These are phyloP conservation scores for Candida wancherniae DNA, from an alignment of 805 yeast genomes.

Conservation along the genomic window DNA sequence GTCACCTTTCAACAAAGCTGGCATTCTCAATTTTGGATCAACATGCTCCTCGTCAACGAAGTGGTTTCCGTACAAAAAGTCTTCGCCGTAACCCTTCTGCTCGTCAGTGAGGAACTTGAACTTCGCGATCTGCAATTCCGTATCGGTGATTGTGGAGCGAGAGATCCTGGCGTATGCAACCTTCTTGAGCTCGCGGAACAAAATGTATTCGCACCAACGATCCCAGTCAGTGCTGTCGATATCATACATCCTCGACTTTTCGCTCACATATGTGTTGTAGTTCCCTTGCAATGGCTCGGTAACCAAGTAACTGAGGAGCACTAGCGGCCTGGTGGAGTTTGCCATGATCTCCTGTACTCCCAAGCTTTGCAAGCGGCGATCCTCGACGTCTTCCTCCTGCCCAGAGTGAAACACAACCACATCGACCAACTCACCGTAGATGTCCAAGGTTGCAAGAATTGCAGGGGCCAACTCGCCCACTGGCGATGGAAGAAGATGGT, in stretches of 20 bases:
- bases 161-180: slow-evolving; percentile 92
- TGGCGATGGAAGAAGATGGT: slow-evolving; percentile 91
- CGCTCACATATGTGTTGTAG: slow-evolving; percentile 86
- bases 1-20: slow-evolving; percentile 72
- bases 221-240: slow-evolving; percentile 93
- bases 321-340: slow-evolving; percentile 72
- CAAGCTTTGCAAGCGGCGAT: slow-evolving; percentile 79
- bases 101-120: slow-evolving; percentile 55
- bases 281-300: slow-evolving; percentile 85
- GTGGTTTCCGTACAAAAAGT: slow-evolving; percentile 49
- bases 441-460: slow-evolving; percentile 89
- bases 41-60: slow-evolving; percentile 54
- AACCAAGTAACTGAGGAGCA: slow-evolving; percentile 85
- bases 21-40: slow-evolving; percentile 66
- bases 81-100: slow-evolving; percentile 26
- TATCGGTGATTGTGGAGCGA: slow-evolving; percentile 91
- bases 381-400: slow-evolving; percentile 96
- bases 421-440: slow-evolving; percentile 83
- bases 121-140: slow-evolving; percentile 93
- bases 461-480: slow-evolving; percentile 99
- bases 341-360: slow-evolving; percentile 79
- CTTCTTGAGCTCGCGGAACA: slow-evolving; percentile 81
- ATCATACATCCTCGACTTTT: slow-evolving; percentile 81
- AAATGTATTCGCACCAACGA: slow-evolving; percentile 96
- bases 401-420: slow-evolving; percentile 97